These are phyloP conservation scores for Pichia sp. DNA, from an alignment of 1,139 yeast genomes.

Conservation along the genomic window DNA sequence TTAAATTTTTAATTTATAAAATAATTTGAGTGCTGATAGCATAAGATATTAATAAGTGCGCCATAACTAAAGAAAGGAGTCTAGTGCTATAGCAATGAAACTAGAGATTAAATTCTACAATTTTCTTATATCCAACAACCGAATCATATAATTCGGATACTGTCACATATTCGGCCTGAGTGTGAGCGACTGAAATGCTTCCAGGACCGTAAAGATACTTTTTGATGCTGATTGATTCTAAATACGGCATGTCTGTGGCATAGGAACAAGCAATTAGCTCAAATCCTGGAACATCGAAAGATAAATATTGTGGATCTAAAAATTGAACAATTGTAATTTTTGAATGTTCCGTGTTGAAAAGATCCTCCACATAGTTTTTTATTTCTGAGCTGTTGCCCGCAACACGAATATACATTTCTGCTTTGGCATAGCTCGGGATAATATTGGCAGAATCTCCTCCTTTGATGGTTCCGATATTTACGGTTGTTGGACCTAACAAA, in stretches of 20 bases:
- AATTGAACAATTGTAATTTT: conserved; percentile 15
- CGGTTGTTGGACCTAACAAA: conserved; percentile 54
- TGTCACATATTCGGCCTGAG: conserved; percentile 52
- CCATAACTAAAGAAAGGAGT: background rate
- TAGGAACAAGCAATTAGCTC: conserved; percentile 51
- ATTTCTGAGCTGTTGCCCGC: conserved; percentile 41
- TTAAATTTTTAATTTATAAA: no score
- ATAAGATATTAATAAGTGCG: background rate
- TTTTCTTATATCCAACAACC: conserved; percentile 48
- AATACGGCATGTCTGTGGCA: conserved; percentile 60
- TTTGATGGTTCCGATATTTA: conserved; percentile 50
- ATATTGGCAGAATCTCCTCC: conserved; percentile 63
- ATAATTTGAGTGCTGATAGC: no score
- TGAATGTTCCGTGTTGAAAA: conserved; percentile 18
- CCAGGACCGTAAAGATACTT: conserved; percentile 68
- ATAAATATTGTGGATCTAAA: conserved; percentile 44
- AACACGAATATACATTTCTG: conserved; percentile 47
- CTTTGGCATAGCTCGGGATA: conserved; percentile 53
- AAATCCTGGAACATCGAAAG: conserved; percentile 58
- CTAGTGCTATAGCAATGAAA: background rate
- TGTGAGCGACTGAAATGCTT: conserved; percentile 58
- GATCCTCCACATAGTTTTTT: conserved; percentile 35
- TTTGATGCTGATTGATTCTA: conserved; percentile 35
- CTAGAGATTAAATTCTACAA: conserved; percentile 1
- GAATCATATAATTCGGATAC: conserved; percentile 47